phyloP scores from a whole-genome alignment of 495 filamentous ascomycete species.

The Glonium stellatum region DNA sequence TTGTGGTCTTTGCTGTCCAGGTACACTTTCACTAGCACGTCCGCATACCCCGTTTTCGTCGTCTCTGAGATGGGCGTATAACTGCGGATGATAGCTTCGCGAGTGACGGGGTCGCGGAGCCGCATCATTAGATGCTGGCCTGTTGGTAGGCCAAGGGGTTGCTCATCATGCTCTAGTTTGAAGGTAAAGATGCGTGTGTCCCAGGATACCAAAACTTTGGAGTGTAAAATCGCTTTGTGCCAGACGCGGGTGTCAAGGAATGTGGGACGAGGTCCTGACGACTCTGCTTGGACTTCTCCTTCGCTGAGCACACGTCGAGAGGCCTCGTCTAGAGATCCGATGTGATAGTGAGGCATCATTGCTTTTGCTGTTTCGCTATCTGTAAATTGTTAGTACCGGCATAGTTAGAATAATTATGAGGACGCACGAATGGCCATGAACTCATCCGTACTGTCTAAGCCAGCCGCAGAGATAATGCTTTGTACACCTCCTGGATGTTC shows the following conservation, averaged over 20 bases:
- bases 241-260: slow-evolving; percentile 70
- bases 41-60: slow-evolving; percentile 53
- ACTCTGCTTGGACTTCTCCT: slow-evolving; percentile 27
- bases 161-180: slow-evolving; percentile 63
- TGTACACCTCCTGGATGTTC: slow-evolving; percentile 85
- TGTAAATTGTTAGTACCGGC: slow-evolving; percentile 33
- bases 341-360: slow-evolving; percentile 87
- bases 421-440: slow-evolving; percentile 91
- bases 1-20: slow-evolving; percentile 49
- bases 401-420: background rate
- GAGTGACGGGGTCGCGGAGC: slow-evolving; percentile 59
- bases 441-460: slow-evolving; percentile 82
- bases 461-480: slow-evolving; percentile 79
- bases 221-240: slow-evolving; percentile 58
- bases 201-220: slow-evolving; percentile 61
- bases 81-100: slow-evolving; percentile 70
- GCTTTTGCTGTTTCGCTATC: slow-evolving; percentile 86
- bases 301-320: slow-evolving; percentile 48
- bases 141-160: slow-evolving; percentile 70
- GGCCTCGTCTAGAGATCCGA: slow-evolving; percentile 64
- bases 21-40: slow-evolving; percentile 84
- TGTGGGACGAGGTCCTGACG: slow-evolving; percentile 40
- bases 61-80: slow-evolving; percentile 82
- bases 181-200: slow-evolving; percentile 85
- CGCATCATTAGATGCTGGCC: slow-evolving; percentile 90